phyloP scores from a whole-genome alignment of 495 filamentous ascomycete genomes.

The Tetracladium setigerum region DNA sequence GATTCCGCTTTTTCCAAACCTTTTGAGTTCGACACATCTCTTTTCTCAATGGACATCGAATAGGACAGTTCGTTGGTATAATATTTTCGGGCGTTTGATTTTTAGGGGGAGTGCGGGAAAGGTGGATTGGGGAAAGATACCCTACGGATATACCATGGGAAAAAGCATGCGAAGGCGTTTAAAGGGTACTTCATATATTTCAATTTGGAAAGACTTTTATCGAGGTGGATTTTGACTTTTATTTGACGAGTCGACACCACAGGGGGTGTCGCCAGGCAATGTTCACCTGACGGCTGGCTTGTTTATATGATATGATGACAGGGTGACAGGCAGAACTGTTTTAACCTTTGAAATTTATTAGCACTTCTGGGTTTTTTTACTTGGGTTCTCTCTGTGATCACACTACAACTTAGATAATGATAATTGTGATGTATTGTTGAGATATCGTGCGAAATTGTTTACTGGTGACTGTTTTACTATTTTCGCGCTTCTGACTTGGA shows the following conservation, averaged over 20 bases:
- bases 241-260: too few relatives aligned
- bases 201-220: too few relatives aligned
- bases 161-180: slow-evolving; percentile 17
- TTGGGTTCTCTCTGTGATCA: too few relatives aligned
- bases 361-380: too few relatives aligned
- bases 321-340: background rate
- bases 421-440: background rate
- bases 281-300: background rate
- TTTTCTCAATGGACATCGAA: slow-evolving; percentile 34
- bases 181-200: background rate
- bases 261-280: too few relatives aligned
- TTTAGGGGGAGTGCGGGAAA: background rate
- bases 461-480: too few relatives aligned
- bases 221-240: too few relatives aligned
- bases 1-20: slow-evolving; percentile 31
- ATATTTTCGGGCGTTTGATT: slow-evolving; percentile 8
- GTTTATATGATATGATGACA: slow-evolving; percentile 10
- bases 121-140: slow-evolving; percentile 1
- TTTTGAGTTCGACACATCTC: slow-evolving; percentile 32
- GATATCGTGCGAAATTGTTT: background rate
- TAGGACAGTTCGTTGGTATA: slow-evolving; percentile 9
- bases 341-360: too few relatives aligned
- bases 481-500: too few relatives aligned
- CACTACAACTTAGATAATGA: too few relatives aligned
- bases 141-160: slow-evolving; percentile 15